phyloP scores from a whole-genome alignment of 495 filamentous ascomycete species.

The Diplogelasinospora grovesii region DNA sequence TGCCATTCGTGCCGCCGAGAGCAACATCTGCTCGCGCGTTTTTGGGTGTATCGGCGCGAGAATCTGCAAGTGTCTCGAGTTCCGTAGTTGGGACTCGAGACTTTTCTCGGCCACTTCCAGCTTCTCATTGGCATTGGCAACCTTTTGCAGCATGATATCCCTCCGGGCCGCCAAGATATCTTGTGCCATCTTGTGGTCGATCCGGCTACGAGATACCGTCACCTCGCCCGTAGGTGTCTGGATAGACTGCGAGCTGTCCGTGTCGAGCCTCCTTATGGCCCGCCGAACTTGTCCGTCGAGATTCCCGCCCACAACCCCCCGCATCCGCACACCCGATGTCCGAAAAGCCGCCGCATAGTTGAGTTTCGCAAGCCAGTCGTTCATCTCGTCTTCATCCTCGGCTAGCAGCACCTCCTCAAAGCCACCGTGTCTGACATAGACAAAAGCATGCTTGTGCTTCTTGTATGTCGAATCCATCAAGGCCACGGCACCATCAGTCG shows the following conservation, averaged over 20 bases:
- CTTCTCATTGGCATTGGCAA: conserved; percentile 77
- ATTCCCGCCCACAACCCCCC: conserved; percentile 75
- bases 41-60: conserved; percentile 81
- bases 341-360: conserved; percentile 95
- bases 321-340: conserved; percentile 84
- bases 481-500: conserved; percentile 85
- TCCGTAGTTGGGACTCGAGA: conserved; percentile 75
- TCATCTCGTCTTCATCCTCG: conserved; percentile 82
- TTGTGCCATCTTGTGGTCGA: conserved; percentile 72
- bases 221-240: conserved; percentile 66
- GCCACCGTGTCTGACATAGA: conserved; percentile 81
- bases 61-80: conserved; percentile 87
- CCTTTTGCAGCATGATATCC: conserved; percentile 74
- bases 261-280: conserved; percentile 61
- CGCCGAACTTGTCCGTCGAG: conserved; percentile 78
- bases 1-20: conserved; percentile 76
- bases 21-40: conserved; percentile 76
- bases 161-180: conserved; percentile 76
- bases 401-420: conserved; percentile 89
- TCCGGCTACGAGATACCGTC: conserved; percentile 56
- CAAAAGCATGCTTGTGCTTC: conserved; percentile 93
- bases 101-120: conserved; percentile 64
- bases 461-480: conserved; percentile 80
- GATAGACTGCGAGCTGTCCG: conserved; percentile 48
- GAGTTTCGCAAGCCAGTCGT: conserved; percentile 93